These are phyloP conservation scores for Ustilago curta DNA, from an alignment of 1,284 basidiomycete species.

Conservation along the genomic window DNA sequence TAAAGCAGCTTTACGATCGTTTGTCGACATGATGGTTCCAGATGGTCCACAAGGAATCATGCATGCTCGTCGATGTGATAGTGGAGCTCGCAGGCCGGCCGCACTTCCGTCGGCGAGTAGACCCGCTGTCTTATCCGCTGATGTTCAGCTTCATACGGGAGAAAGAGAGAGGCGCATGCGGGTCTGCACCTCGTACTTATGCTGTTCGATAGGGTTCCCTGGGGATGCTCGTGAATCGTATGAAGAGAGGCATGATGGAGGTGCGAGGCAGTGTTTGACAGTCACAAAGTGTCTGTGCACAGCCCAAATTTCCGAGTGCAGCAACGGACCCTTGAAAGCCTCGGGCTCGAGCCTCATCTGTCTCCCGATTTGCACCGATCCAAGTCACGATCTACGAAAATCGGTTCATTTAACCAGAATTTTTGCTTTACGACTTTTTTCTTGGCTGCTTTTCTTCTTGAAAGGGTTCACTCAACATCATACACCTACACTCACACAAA, in stretches of 20 bases:
- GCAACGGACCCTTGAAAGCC: constrained; percentile 1
- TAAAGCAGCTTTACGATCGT: constrained; percentile 4
- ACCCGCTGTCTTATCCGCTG: not conserved
- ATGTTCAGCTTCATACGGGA: not conserved
- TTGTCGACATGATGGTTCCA: constrained; percentile 20
- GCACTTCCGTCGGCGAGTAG: not conserved
- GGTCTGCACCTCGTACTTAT: not conserved
- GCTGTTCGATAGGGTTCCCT: too few species aligned
- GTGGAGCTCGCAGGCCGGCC: not conserved
- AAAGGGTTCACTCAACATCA: constrained; percentile 6
- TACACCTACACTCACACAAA: not conserved
- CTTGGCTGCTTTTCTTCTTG: constrained; percentile 23
- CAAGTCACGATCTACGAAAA: not conserved
- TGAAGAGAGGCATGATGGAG: not conserved
- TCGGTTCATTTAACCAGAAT: not conserved
- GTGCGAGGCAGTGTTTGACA: not conserved
- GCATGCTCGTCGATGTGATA: not conserved
- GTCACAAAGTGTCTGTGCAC: constrained; percentile 6
- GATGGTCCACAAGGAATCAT: not conserved
- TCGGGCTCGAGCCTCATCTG: constrained; percentile 19
- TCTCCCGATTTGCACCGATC: constrained; percentile 17
- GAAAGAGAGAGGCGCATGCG: not conserved
- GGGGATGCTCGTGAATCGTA: not conserved
- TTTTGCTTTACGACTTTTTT: constrained; percentile 11
- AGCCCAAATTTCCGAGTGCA: not conserved